phyloP scores from a whole-genome alignment of 176 grass and related monocot species.

The Panicum miliaceum region DNA sequence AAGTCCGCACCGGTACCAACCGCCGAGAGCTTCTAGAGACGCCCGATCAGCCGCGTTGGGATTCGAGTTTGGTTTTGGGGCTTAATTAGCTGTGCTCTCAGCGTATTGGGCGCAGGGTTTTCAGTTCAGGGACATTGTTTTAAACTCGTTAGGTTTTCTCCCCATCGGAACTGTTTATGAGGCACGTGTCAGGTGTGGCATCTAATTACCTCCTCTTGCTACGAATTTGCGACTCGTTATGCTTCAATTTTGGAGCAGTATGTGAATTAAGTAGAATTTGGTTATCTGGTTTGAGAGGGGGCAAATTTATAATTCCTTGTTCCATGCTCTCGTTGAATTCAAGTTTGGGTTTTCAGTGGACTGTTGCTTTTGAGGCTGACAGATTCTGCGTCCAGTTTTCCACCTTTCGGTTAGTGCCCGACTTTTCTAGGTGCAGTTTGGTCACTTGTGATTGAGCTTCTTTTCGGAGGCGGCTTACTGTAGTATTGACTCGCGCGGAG shows the following conservation, averaged over 20 bases:
- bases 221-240: background rate
- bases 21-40: background rate
- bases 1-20: background rate
- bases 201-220: background rate
- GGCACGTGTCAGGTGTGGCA: background rate
- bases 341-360: background rate
- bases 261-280: background rate
- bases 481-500: conserved; percentile 23
- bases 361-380: conserved; percentile 28
- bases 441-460: background rate
- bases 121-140: conserved; percentile 28
- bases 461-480: background rate
- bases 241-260: background rate
- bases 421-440: conserved; percentile 29
- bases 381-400: conserved; percentile 5
- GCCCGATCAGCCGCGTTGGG: background rate
- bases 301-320: background rate
- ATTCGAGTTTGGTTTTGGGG: background rate
- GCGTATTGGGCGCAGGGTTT: conserved; percentile 15
- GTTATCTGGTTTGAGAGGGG: background rate
- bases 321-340: conserved; percentile 13
- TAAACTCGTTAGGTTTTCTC: conserved; percentile 29
- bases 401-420: background rate
- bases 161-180: background rate
- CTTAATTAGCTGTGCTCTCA: conserved; percentile 8